Conservation (phyloP, 2,329 filamentous ascomycete genomes). For the Plenodomus lindquistii region DNA sequence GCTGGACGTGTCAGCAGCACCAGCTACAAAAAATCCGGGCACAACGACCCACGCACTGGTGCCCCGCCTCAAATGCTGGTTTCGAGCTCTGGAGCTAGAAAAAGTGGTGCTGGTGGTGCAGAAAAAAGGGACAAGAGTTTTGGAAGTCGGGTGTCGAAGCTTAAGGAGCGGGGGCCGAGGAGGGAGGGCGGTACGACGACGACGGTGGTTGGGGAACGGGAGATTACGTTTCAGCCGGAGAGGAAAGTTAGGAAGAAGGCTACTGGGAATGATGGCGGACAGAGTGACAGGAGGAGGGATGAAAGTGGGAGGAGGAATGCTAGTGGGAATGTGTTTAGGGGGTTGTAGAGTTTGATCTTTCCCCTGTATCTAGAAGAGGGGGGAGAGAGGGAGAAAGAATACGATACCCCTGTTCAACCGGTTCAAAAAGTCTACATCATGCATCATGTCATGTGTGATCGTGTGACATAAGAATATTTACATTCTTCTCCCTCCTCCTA, state of each 20-base stretch:
- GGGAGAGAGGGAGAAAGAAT: neutral
- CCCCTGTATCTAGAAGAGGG: neutral
- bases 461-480: too few relatives aligned
- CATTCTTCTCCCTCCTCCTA: too few relatives aligned
- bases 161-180: constrained; percentile 31
- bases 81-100: constrained; percentile 51
- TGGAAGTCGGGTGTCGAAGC: constrained; percentile 55
- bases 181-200: constrained; percentile 21
- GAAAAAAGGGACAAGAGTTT: constrained; percentile 59
- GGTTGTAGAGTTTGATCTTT: constrained; percentile 54
- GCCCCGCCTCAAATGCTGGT: constrained; percentile 54
- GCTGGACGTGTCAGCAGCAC: constrained; percentile 63
- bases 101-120: constrained; percentile 29
- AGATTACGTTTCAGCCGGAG: constrained; percentile 73
- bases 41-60: constrained; percentile 42
- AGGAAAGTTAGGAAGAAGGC: constrained; percentile 51
- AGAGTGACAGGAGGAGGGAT: too few relatives aligned
- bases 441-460: neutral
- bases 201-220: constrained; percentile 57
- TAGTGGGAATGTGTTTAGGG: constrained; percentile 74
- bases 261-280: constrained; percentile 36
- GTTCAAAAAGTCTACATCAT: neutral
- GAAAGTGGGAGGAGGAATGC: constrained; percentile 75
- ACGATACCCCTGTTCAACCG: too few relatives aligned
- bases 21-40: constrained; percentile 63